Base-by-base conservation (phyloP, 1,284 basidiomycete genomes). In the Puccinia coronata region DNA sequence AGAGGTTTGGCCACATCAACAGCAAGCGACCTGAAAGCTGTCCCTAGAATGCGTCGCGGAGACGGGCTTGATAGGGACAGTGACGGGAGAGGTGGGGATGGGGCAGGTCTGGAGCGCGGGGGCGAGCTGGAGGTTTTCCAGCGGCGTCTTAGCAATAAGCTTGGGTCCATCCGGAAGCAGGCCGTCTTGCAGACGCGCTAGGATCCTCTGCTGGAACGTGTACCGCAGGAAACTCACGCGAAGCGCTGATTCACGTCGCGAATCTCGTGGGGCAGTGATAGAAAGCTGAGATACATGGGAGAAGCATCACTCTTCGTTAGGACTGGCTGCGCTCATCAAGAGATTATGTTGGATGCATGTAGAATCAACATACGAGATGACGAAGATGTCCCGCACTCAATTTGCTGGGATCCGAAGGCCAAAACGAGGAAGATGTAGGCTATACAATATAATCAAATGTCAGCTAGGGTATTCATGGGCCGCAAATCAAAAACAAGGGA, bases 391-490 rank as follows among this genome's bases (percentile, higher is more conserved):
- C 53, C 9, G 47, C 9, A 20, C 11, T 51, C 25, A 73, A 36
- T 39, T 73, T 73, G 53, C 5, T 55, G 11, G 71, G 51, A 39
- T 73, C 71, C 23, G 49, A 73, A 11, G 71, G 53, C 71, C 71
- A 73, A 31, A 73, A 73, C 34, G 51, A 57, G 8, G 47, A 34
- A 12, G 47, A 73, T 25, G 51, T 53, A 11, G 71, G 53, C 71
- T 73, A 23, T 2, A 28, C 8, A 49, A 49, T 28, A 16, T 2
- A 0, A 34, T 0, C 16, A 28, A 31, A 73, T 69, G 14, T 47
- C 25, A 73, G 53, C 31, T 31, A 73, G n/a, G 11, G 4, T 25
- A 20, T 34, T 23, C 8, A 23, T 34, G n/a, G n/a, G 12, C 20
- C 16, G 9, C 3, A 3, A 25, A 53, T 55, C 23, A 39, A 39